phyloP scores from a whole-genome alignment of 2,329 filamentous ascomycete species.

The Colletotrichum sp. region DNA sequence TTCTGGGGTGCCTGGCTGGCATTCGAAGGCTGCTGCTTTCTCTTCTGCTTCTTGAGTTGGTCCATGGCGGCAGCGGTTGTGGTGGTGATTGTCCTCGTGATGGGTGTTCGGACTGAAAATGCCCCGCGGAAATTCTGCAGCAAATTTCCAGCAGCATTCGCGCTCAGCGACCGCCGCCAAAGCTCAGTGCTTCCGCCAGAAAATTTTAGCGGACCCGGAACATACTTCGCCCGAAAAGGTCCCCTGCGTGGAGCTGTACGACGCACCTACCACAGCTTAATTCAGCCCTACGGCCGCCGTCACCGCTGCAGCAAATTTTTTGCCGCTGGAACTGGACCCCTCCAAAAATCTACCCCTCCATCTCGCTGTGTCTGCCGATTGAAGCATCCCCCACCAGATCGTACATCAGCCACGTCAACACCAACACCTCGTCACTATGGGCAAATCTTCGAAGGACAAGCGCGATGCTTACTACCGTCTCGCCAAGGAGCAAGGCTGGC shows the following conservation, averaged over 20 bases:
- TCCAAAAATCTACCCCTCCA: not conserved
- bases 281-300: slow-evolving; percentile 25
- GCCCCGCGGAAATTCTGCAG: slow-evolving; percentile 7
- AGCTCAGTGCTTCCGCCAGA: not conserved
- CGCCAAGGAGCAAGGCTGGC: slow-evolving; percentile 98
- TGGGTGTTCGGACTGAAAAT: not conserved
- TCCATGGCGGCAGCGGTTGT: slow-evolving; percentile 4
- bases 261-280: slow-evolving; percentile 34
- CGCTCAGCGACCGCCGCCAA: not conserved
- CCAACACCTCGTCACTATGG: slow-evolving; percentile 54
- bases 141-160: not conserved
- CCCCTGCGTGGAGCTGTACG: rapidly evolving
- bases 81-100: not conserved
- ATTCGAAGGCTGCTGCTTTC: slow-evolving; percentile 12
- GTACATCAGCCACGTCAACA: not conserved
- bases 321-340: slow-evolving; percentile 15
- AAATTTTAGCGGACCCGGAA: slow-evolving; percentile 20
- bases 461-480: slow-evolving; percentile 97
- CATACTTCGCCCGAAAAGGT: not conserved
- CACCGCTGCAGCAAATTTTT: slow-evolving; percentile 20
- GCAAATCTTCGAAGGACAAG: slow-evolving; percentile 98
- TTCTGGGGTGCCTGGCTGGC: slow-evolving; percentile 8
- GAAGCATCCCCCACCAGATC: not conserved
- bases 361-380: not conserved
- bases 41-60: slow-evolving; percentile 16